These are phyloP conservation scores for Pelargonium nanum DNA, from an alignment of 345 rosid species.

Conservation along the genomic window DNA sequence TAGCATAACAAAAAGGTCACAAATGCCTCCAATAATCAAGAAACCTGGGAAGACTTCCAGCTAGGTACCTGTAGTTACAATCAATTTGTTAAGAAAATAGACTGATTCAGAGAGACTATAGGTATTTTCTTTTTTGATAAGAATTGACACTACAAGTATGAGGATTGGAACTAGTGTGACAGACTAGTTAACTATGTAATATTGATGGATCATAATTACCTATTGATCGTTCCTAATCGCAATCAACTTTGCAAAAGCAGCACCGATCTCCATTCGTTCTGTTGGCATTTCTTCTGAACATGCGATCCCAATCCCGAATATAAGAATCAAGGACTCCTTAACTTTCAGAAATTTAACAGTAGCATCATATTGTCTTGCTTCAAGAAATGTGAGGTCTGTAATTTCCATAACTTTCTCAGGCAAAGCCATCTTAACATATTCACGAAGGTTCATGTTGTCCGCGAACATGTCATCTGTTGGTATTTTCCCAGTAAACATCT, in stretches of 20 bases:
- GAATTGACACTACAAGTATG: too few species aligned
- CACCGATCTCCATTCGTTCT: constrained; percentile 11
- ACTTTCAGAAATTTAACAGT: background rate
- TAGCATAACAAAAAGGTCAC: too few species aligned
- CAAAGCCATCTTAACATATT: constrained; percentile 11
- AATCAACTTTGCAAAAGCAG: constrained; percentile 4
- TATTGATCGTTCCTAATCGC: background rate
- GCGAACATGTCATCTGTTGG: constrained; percentile 21
- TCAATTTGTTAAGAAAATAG: too few species aligned
- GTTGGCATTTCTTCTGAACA: constrained; percentile 14
- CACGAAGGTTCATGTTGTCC: constrained; percentile 20
- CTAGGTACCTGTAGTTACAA: too few species aligned
- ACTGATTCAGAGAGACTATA: too few species aligned
- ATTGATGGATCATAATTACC: too few species aligned
- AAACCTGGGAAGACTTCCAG: too few species aligned
- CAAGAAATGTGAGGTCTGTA: constrained; percentile 9
- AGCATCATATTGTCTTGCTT: constrained; percentile 4
- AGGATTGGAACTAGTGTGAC: too few species aligned
- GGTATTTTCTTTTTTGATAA: too few species aligned
- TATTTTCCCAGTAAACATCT: constrained; percentile 22
- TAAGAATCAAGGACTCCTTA: constrained; percentile 6
- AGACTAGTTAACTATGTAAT: too few species aligned
- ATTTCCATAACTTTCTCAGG: constrained; percentile 4
- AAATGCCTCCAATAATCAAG: too few species aligned
- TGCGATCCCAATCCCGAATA: constrained; percentile 13